phyloP scores from a whole-genome alignment of 2,329 filamentous ascomycete species.

The Neophaeococcomyces mojaviensis region DNA sequence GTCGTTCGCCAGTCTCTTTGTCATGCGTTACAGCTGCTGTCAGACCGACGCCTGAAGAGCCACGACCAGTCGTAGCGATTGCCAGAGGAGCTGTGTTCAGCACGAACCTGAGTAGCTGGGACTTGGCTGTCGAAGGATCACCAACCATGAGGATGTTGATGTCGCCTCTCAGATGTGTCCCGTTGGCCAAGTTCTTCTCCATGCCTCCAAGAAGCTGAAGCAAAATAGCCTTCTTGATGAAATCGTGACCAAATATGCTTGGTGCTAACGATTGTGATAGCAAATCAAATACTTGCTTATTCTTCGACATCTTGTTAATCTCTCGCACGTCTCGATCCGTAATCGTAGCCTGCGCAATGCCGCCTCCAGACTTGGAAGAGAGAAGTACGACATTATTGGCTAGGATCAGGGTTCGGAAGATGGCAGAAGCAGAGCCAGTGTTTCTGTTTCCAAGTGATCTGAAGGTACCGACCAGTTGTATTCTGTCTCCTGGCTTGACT shows the following conservation, averaged over 20 bases:
- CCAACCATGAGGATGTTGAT: constrained; percentile 99
- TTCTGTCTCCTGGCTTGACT: constrained; percentile 89
- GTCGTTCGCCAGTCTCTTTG: constrained; percentile 92
- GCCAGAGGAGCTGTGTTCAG: constrained; percentile 93
- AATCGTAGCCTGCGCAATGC: constrained; percentile 82
- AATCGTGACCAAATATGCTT: constrained; percentile 92
- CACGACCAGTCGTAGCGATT: constrained; percentile 92
- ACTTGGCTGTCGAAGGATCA: constrained; percentile 96
- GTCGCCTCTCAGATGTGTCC: constrained; percentile 93
- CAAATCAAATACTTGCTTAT: constrained; percentile 84
- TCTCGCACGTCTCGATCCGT: constrained; percentile 97
- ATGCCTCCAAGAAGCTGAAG: constrained; percentile 91
- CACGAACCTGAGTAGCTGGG: constrained; percentile 93
- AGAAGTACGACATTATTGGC: constrained; percentile 93
- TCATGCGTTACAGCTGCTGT: constrained; percentile 94
- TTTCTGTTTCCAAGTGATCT: constrained; percentile 92
- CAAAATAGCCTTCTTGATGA: constrained; percentile 95
- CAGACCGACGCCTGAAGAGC: constrained; percentile 94
- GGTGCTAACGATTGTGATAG: constrained; percentile 90
- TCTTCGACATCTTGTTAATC: constrained; percentile 96
- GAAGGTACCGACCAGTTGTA: constrained; percentile 95
- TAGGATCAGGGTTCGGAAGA: constrained; percentile 88
- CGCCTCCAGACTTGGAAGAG: constrained; percentile 91
- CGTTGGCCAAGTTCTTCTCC: constrained; percentile 98
- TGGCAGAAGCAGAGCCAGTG: constrained; percentile 77